phyloP scores from a whole-genome alignment of 257 asterid genomes.

The Phtheirospermum japonicum region DNA sequence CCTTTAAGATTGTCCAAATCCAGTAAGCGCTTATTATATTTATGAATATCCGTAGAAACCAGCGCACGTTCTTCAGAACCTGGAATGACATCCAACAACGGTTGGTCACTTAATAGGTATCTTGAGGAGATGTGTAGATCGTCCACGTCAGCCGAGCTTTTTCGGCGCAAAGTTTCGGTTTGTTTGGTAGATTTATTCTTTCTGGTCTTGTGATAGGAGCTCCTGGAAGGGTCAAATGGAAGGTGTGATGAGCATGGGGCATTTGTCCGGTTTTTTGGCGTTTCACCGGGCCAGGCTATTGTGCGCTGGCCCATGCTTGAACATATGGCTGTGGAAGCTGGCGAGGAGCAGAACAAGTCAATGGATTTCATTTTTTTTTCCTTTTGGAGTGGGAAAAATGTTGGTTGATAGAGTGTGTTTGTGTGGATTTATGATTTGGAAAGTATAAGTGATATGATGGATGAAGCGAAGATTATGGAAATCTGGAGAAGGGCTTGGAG shows the following conservation, averaged over 20 bases:
- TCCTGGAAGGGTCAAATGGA: conserved; percentile 56
- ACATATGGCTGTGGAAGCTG: conserved; percentile 86
- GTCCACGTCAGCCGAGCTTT: conserved; percentile 62
- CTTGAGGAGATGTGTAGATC: conserved; percentile 46
- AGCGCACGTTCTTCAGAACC: background rate
- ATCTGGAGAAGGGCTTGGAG: background rate
- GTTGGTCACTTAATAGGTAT: conserved; percentile 36
- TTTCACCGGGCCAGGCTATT: conserved; percentile 48
- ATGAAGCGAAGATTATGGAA: background rate
- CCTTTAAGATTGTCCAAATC: conserved; percentile 26
- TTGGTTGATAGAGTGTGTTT: background rate
- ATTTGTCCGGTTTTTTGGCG: conserved; percentile 21
- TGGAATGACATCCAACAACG: background rate
- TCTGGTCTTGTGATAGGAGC: conserved; percentile 26
- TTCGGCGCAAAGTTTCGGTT: conserved; percentile 40
- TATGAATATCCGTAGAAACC: no score
- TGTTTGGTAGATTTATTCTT: conserved; percentile 13
- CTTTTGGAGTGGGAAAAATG: no score
- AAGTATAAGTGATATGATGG: no score
- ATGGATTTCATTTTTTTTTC: conserved; percentile 57
- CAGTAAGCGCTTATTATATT: conserved; percentile 25
- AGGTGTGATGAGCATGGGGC: conserved; percentile 59
- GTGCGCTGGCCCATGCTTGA: conserved; percentile 65
- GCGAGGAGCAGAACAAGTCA: conserved; percentile 78
- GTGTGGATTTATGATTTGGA: background rate